Percentiles rank a stretch among this genome's conserved stretches.
Evolutionary conservation across 2,329 filamentous ascomycete species (phyloP).

Genomic region (Sporothrix dimorphospora): DNA sequence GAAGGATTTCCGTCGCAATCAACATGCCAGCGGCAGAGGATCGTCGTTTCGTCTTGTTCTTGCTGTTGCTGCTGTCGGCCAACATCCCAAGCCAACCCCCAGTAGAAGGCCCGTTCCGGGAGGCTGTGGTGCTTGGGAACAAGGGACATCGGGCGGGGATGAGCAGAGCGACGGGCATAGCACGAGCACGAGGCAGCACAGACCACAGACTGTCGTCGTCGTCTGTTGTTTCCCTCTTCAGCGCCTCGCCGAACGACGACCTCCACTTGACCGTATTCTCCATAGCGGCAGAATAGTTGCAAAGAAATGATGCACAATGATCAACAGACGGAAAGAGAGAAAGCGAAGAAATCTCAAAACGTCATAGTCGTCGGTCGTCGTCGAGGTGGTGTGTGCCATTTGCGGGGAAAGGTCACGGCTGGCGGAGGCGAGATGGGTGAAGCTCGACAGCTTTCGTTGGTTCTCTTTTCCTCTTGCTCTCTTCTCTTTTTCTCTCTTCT

Average conservation of each 20-base stretch:
- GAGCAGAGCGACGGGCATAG: no score
- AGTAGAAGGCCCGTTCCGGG: slow-evolving; percentile 4
- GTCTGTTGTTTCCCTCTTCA: slow-evolving; percentile 8
- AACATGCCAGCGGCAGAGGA: no score
- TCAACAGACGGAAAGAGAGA: neutral
- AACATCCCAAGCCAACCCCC: neutral
- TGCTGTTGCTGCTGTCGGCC: neutral
- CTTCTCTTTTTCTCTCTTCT: neutral
- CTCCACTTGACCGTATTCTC: neutral
- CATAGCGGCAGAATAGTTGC: neutral
- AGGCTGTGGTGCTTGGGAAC: slow-evolving; percentile 6
- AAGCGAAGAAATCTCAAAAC: neutral
- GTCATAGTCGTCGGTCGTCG: neutral
- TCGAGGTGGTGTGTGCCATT: slow-evolving; percentile 2
- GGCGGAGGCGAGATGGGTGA: neutral
- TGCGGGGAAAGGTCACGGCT: slow-evolving; percentile 9
- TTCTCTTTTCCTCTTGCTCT: neutral
- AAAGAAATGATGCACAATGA: neutral
- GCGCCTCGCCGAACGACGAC: neutral
- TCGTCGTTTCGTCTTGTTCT: neutral
- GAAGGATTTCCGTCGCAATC: no score
- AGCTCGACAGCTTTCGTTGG: neutral
- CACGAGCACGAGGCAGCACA: no score
- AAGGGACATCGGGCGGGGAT: slow-evolving; percentile 3
- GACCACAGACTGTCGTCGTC: neutral